Evolutionary conservation across 2,329 filamentous ascomycete genomes (phyloP).

Genomic region (Phyllosticta capitalensis): DNA sequence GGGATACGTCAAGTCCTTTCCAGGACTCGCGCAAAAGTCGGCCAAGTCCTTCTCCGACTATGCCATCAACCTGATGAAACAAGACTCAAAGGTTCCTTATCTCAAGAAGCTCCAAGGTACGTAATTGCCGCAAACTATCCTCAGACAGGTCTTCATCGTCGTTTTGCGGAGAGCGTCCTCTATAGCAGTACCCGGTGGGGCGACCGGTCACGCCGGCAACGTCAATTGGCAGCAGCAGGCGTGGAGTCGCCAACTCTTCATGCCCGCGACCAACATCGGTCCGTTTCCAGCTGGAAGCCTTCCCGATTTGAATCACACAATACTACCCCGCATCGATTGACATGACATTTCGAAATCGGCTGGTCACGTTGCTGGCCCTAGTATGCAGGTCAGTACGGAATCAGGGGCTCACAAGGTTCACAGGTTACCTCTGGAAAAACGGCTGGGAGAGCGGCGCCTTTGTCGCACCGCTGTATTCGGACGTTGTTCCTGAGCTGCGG

Average conservation of each 20-base stretch:
- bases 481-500: slow-evolving; percentile 57
- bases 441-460: slow-evolving; percentile 64
- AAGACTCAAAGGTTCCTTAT: slow-evolving; percentile 66
- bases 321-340: background rate
- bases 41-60: slow-evolving; percentile 54
- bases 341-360: background rate
- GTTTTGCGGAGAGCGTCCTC: background rate
- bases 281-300: slow-evolving; percentile 2
- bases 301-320: background rate
- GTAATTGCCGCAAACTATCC: slow-evolving; percentile 8
- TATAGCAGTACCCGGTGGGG: background rate
- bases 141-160: background rate
- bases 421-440: slow-evolving; percentile 62
- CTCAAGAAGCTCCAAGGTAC: slow-evolving; percentile 64
- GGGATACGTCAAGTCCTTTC: slow-evolving; percentile 62
- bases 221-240: background rate
- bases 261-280: slow-evolving; percentile 1
- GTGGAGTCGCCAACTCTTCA: background rate
- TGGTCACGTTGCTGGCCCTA: background rate
- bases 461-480: slow-evolving; percentile 62
- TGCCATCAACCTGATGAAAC: slow-evolving; percentile 58
- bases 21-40: slow-evolving; percentile 50
- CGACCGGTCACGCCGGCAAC: background rate
- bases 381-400: background rate
- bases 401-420: slow-evolving; percentile 1